Evolutionary conservation across 2,329 filamentous ascomycete genomes (phyloP).

Genomic region (Mollisiaceae sp.): DNA sequence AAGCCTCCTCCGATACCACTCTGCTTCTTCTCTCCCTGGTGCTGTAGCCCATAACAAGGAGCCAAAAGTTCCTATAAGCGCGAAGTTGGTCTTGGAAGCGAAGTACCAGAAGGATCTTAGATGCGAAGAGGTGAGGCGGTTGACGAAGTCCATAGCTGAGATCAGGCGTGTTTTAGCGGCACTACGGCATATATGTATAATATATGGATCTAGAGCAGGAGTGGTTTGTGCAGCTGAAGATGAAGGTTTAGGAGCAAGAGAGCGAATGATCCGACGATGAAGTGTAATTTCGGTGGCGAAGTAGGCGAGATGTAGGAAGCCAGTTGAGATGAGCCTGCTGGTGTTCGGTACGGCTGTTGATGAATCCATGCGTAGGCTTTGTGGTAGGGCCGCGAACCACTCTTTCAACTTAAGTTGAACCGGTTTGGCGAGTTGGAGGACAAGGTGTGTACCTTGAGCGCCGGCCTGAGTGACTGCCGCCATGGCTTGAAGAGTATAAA

Average conservation of each 20-base stretch:
- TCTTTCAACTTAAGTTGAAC: slow-evolving; percentile 84
- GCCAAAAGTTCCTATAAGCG: slow-evolving; percentile 92
- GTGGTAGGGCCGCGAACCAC: slow-evolving; percentile 74
- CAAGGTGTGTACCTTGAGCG: slow-evolving; percentile 71
- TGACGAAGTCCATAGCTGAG: slow-evolving; percentile 96
- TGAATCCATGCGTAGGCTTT: slow-evolving; percentile 68
- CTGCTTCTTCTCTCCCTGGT: slow-evolving; percentile 84
- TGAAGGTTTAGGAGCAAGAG: slow-evolving; percentile 59
- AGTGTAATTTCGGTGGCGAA: slow-evolving; percentile 94
- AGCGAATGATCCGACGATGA: slow-evolving; percentile 87
- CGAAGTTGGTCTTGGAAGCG: slow-evolving; percentile 87
- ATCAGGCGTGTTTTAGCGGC: slow-evolving; percentile 94
- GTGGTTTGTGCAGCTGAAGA: slow-evolving; percentile 46
- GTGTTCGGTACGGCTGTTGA: slow-evolving; percentile 48
- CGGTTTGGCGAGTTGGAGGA: slow-evolving; percentile 77
- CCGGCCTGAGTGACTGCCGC: slow-evolving; percentile 70
- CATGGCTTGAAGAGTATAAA: slow-evolving; percentile 81
- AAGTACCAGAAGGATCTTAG: slow-evolving; percentile 94
- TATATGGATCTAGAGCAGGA: slow-evolving; percentile 71
- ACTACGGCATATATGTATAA: slow-evolving; percentile 89
- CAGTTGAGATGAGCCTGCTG: slow-evolving; percentile 62
- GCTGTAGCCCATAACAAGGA: slow-evolving; percentile 88
- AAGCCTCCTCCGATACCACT: slow-evolving; percentile 86
- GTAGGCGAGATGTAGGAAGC: slow-evolving; percentile 88
- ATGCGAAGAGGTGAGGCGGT: slow-evolving; percentile 84